Percentiles rank a stretch among this genome's conserved stretches.
phyloP scores from a whole-genome alignment of 1,284 basidiomycete genomes.

The Athelia sp. region DNA sequence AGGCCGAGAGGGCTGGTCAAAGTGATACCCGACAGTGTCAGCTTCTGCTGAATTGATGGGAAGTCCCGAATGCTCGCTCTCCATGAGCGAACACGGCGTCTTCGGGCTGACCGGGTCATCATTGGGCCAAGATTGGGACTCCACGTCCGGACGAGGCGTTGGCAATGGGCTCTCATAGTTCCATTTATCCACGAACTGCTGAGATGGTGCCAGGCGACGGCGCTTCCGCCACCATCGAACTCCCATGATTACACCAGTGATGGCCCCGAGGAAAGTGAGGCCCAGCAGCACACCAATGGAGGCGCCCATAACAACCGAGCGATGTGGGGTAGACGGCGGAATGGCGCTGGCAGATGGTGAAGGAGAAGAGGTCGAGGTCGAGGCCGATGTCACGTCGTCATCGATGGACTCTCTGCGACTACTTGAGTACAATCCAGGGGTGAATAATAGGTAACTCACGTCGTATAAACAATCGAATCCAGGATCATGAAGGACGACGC shows the following conservation, averaged over 20 bases:
- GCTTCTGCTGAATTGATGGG: background rate
- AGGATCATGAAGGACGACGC: conserved; percentile 14
- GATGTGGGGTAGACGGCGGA: too few species aligned
- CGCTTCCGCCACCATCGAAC: background rate
- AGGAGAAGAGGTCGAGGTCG: background rate
- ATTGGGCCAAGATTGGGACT: background rate
- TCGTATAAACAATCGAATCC: conserved; percentile 19
- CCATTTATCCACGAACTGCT: background rate
- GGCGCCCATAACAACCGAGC: background rate
- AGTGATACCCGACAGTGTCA: too few species aligned
- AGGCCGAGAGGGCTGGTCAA: background rate
- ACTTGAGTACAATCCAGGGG: too few species aligned
- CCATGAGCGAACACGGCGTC: too few species aligned
- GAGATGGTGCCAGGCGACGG: background rate
- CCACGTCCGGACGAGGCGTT: background rate
- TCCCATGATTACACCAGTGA: background rate
- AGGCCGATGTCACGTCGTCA: background rate
- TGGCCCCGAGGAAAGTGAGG: background rate
- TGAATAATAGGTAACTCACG: too few species aligned
- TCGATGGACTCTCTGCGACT: background rate
- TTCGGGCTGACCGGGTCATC: background rate
- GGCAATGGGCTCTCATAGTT: background rate
- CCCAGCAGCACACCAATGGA: background rate
- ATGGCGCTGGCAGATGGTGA: too few species aligned
- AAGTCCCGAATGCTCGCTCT: background rate